phyloP scores from a whole-genome alignment of 2,329 filamentous ascomycete genomes.

The Cladosporium austrohemisphaericum region DNA sequence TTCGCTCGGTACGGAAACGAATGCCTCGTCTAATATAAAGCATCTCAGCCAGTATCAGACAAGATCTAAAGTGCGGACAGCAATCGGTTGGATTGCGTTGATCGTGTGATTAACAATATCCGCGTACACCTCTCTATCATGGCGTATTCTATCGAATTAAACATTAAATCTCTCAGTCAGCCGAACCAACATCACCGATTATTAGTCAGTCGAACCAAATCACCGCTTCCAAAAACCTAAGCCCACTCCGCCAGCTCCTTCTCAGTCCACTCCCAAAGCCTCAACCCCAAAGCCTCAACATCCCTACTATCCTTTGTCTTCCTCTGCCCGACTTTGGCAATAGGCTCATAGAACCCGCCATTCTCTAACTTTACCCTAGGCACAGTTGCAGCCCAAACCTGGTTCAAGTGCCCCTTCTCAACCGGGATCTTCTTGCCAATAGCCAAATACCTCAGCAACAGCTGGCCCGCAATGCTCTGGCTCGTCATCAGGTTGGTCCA shows the following conservation, averaged over 20 bases:
- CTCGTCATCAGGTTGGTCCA: slow-evolving; percentile 35
- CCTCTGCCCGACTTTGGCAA: slow-evolving; percentile 28
- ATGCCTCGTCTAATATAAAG: too few species aligned
- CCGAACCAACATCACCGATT: too few species aligned
- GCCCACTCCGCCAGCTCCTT: slow-evolving; percentile 20
- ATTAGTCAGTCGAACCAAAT: too few species aligned
- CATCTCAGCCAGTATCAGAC: too few species aligned
- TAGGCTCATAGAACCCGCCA: slow-evolving; percentile 39
- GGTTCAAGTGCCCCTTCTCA: slow-evolving; percentile 22
- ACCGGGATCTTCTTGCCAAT: slow-evolving; percentile 20
- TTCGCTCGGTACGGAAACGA: too few species aligned
- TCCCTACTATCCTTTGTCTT: slow-evolving; percentile 30
- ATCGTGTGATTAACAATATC: too few species aligned
- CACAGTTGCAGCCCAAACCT: slow-evolving; percentile 24
- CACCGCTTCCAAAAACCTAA: too few species aligned
- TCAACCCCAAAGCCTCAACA: slow-evolving; percentile 27
- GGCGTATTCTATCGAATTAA: too few species aligned
- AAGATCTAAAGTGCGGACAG: too few species aligned
- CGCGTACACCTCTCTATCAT: too few species aligned
- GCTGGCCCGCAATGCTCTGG: slow-evolving; percentile 18
- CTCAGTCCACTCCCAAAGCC: slow-evolving; percentile 36
- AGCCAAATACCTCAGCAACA: slow-evolving; percentile 17
- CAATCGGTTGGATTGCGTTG: too few species aligned
- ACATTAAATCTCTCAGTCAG: too few species aligned
- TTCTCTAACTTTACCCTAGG: slow-evolving; percentile 18